A percentile compares a stretch with the other conserved stretches of the same genome.
These are phyloP conservation scores for Lathyrus tuberosus DNA, from an alignment of 306 rosid species.

Conservation along the genomic window DNA sequence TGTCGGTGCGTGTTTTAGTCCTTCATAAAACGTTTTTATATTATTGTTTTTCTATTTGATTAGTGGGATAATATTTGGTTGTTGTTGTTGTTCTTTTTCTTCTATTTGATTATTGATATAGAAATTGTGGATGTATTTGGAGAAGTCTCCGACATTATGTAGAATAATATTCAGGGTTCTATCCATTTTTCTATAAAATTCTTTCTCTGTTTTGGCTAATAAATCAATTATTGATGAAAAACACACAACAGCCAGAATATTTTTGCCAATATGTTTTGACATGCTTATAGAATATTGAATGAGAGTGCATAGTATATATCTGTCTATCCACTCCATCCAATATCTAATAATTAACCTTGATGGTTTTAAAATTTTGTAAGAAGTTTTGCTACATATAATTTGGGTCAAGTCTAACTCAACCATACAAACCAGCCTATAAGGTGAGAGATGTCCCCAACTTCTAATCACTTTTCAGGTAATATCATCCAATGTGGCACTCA, in stretches of 20 bases:
- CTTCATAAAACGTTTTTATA: no score
- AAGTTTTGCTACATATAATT: background rate
- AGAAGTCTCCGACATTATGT: background rate
- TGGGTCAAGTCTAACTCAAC: background rate
- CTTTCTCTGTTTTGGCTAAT: slow-evolving; percentile 1
- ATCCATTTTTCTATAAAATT: background rate
- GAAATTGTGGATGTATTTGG: background rate
- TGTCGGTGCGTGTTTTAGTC: no score
- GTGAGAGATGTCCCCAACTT: background rate
- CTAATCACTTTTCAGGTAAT: background rate
- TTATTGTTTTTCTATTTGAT: no score
- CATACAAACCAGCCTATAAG: background rate
- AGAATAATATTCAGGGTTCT: background rate
- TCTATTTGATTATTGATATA: no score
- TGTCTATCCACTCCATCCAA: background rate
- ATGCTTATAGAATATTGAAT: background rate
- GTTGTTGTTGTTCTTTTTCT: no score
- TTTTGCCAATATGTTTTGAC: background rate
- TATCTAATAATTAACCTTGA: background rate
- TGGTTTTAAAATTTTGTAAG: background rate
- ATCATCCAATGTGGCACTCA: background rate
- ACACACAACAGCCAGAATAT: background rate
- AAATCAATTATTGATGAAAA: background rate
- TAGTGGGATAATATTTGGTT: no score
- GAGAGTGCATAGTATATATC: background rate